phyloP scores from a whole-genome alignment of 768 basidiomycete genomes.

The Amanita pallidorosea region DNA sequence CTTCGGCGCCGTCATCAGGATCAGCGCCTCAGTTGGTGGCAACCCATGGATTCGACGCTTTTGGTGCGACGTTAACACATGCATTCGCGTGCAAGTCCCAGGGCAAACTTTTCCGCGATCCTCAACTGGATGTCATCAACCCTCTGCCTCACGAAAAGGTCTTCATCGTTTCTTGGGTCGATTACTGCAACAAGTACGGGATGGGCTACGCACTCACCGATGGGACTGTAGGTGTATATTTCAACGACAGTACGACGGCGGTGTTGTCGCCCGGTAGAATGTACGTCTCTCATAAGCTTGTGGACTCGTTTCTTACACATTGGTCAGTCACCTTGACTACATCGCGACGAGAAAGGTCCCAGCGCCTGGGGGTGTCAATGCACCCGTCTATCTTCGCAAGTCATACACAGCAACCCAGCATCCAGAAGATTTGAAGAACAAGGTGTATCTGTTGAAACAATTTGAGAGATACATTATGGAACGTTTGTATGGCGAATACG shows the following conservation, averaged over 20 bases:
- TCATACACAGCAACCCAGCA: conserved; percentile 58
- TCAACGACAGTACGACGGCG: conserved; percentile 88
- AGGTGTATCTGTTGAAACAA: conserved; percentile 87
- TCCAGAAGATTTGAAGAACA: conserved; percentile 78
- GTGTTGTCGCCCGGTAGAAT: conserved; percentile 79
- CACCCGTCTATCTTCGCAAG: conserved; percentile 61
- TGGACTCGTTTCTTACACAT: conserved; percentile 3
- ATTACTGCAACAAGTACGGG: conserved; percentile 99
- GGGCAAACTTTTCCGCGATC: conserved; percentile 60
- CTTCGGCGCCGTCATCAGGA: not conserved
- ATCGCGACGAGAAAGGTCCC: conserved; percentile 47
- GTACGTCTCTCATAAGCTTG: conserved; percentile 34
- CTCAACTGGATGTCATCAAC: conserved; percentile 34
- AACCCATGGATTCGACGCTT: conserved; percentile 44
- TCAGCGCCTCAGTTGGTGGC: not conserved
- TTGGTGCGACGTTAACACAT: conserved; percentile 31
- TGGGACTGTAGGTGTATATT: conserved; percentile 90
- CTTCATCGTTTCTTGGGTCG: conserved; percentile 98
- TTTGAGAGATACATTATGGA: conserved; percentile 96
- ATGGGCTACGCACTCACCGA: conserved; percentile 98
- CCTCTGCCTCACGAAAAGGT: conserved; percentile 58
- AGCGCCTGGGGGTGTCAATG: conserved; percentile 14
- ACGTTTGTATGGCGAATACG: conserved; percentile 73
- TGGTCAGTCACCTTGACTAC: conserved; percentile 76
- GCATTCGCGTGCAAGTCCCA: conserved; percentile 63